Conservation (phyloP, 2,329 filamentous ascomycete genomes). For the Dactylellina drechsleri region DNA sequence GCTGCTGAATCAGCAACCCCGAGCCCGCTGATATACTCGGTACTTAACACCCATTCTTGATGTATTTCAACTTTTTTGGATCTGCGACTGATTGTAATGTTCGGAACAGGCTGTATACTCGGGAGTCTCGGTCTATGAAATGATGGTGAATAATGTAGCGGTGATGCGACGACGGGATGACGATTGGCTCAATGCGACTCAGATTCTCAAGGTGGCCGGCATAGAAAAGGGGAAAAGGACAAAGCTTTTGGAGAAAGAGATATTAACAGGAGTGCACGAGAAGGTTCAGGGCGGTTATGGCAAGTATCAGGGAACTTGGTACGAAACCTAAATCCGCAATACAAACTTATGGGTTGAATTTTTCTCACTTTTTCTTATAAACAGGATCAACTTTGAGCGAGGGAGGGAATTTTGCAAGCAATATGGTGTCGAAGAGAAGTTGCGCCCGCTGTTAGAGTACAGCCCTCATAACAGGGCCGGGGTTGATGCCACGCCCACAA, state of each 20-base stretch:
- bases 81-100: conserved; percentile 15
- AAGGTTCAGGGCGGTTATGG: conserved; percentile 99
- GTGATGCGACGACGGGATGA: conserved; percentile 96
- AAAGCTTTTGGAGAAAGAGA: conserved; percentile 97
- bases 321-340: conserved; percentile 26
- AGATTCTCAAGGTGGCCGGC: conserved; percentile 96
- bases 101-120: conserved; percentile 81
- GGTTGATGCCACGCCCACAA: conserved; percentile 91
- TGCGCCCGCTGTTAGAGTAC: conserved; percentile 79
- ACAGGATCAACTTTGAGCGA: conserved; percentile 81
- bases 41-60: conserved; percentile 12
- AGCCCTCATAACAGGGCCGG: conserved; percentile 80
- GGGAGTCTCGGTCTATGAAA: conserved; percentile 95
- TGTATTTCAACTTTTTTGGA: neutral
- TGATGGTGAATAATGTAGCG: conserved; percentile 91
- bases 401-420: conserved; percentile 90
- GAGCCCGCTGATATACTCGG: conserved; percentile 51
- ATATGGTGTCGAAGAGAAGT: conserved; percentile 78
- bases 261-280: conserved; percentile 93
- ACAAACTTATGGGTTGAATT: conserved; percentile 9
- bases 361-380: conserved; percentile 7
- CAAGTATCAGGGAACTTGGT: conserved; percentile 98
- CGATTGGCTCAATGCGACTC: conserved; percentile 96
- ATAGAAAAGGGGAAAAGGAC: conserved; percentile 98
- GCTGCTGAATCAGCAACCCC: conserved; percentile 13